Conservation (phyloP, 2,329 filamentous ascomycete genomes). For the Pyrenophora teres region DNA sequence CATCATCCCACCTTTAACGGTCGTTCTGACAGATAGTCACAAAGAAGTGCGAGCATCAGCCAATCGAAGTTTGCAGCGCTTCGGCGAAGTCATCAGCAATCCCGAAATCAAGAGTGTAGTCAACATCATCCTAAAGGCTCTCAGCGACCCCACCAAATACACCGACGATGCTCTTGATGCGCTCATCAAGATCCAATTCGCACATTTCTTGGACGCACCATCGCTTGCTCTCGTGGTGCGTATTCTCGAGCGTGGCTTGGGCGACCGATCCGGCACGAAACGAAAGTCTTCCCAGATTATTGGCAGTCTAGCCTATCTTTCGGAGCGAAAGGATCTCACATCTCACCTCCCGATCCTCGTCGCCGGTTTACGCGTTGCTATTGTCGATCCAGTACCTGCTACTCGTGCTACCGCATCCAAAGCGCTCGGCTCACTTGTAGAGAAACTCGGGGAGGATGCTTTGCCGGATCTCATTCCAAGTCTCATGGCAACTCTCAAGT, state of each 20-base stretch:
- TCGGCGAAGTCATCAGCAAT: conserved; percentile 97
- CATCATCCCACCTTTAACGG: conserved; percentile 93
- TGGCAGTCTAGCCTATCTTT: conserved; percentile 94
- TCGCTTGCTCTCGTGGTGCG: conserved; percentile 93
- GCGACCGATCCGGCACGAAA: conserved; percentile 91
- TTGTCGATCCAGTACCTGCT: conserved; percentile 94
- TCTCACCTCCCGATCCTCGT: conserved; percentile 90
- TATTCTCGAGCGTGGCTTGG: conserved; percentile 89
- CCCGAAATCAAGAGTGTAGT: conserved; percentile 95
- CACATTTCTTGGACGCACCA: conserved; percentile 97
- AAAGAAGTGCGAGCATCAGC: conserved; percentile 93
- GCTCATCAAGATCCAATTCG: conserved; percentile 96
- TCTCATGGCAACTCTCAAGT: conserved; percentile 96
- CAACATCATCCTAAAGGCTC: conserved; percentile 87
- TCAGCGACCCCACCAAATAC: conserved; percentile 96
- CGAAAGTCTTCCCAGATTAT: conserved; percentile 97
- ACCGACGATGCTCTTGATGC: conserved; percentile 93
- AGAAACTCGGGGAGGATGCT: conserved; percentile 96
- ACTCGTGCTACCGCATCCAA: conserved; percentile 96
- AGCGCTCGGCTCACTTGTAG: conserved; percentile 92
- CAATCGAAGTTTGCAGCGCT: conserved; percentile 94
- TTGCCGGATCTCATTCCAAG: conserved; percentile 96
- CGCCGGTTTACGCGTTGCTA: conserved; percentile 82
- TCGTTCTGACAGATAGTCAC: conserved; percentile 94
- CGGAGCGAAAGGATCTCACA: conserved; percentile 91